Evolutionary conservation across 352 stramenopile species (phyloP), one percentile per base, ranked within the genome.

Genomic region (Pythium volutum): DNA sequence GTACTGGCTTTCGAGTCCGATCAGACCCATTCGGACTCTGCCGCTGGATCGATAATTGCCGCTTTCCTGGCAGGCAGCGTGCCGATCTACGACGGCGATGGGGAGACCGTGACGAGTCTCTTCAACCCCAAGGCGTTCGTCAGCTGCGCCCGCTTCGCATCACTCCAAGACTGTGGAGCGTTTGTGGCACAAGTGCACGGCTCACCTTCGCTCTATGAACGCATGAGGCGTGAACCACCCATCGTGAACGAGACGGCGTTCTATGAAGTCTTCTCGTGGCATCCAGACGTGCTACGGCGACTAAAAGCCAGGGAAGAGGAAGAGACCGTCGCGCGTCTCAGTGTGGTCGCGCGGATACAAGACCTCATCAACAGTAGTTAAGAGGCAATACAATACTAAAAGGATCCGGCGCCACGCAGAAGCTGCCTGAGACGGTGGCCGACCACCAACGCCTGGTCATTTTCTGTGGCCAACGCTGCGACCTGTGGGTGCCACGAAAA

Each of bases 1-100:
- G 77, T 80, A 10, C 69, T 91, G 47, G 75, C 75, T 9, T 88
- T 91, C 20, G 75, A 91, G 49, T 79, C 86, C 53, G 60, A 56
- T 3, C 53, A 64, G 5, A 11, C 10, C 2, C 22, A 14, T 9
- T 46, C 69, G 2, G 81, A 77, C 41, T 88, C 79, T 46, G 64
- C 86, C 31, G 86, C 75, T 4, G 75, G 84, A 47, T 83, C 84
- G 50, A 46, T 90, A n/a, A 69, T 81, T 1, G 79, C 83, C 26
- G 75, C 78, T 5, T 79, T 84, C 34, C 62, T 89, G n/a, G 76
- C 76, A 1, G 78, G 76, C 14, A 75, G 70, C 26, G 60, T 91
- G 0, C 81, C 79, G 1, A 71, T 89, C 8, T 88, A 80, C 51
- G 65, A 72, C 15, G 78, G 75, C 16, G 70, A 84, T 54, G 75